Base-by-base conservation (phyloP, 441 rosid species). In the Croton setiger region DNA sequence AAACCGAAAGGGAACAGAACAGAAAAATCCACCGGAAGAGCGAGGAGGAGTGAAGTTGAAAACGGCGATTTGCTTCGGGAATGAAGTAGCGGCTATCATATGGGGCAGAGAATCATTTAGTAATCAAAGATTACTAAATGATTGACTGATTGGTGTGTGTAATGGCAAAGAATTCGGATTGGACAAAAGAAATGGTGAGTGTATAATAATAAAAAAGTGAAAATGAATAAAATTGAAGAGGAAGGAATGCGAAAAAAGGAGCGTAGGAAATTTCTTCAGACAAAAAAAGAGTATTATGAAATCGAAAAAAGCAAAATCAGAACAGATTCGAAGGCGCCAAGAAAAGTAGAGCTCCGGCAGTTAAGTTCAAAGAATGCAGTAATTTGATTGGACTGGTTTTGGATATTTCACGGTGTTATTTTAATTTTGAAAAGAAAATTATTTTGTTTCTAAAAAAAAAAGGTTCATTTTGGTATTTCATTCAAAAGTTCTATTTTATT, bases 41-140 rank as follows among this genome's bases (percentile, higher is more conserved):
- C 8, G 54, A 39, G 63, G 54, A 39, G 63, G 13, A 63, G 33
- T 36, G 49, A 13, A 48, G 39, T 43, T 44, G 11, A 67, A 35
- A 59, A 62, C 33, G 7, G 68, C 31, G 23, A 57, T 4, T 63
- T 62, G 39, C 51, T 64, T 77, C 23, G 76, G 64, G 66, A 51
- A 39, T 60, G 70, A 49, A 60, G 59, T 72, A 59, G 66, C 48
- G 66, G 81, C 67, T 64, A 80, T 78, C 93, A 88, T 88, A 77
- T 78, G 85, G 82, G 73, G 74, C 75, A 67, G 66, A 69, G 64
- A 54, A 69, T 74, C 78, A 74, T 75, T 8, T 60, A 59, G 59
- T 17, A 1, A n/a, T 36, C 39, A 23, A n/a, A 44, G 33, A 17
- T 36, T 45, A 12, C 20, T 7, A n/a, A 13, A 9, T 23, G 18